Evolutionary conservation across 148 eudicot genomes (phyloP).

Genomic region (Rhododendron mucronatum): DNA sequence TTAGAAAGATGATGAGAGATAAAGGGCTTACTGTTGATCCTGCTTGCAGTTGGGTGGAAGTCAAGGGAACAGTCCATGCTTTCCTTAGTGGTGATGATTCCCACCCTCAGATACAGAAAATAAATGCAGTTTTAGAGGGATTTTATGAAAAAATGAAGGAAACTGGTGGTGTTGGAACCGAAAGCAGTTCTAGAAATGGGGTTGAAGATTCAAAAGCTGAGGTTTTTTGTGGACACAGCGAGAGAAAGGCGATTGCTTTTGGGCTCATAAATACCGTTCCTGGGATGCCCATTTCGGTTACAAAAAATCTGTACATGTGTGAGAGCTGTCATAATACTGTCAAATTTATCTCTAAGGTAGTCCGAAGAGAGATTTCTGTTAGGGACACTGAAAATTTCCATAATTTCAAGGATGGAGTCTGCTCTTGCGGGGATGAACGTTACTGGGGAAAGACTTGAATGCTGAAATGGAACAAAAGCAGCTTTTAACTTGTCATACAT

Average conservation of each 20-base stretch:
- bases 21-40: slow-evolving; percentile 73
- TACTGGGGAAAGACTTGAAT: slow-evolving; percentile 31
- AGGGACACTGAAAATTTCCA: slow-evolving; percentile 84
- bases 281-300: slow-evolving; percentile 79
- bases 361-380: slow-evolving; percentile 74
- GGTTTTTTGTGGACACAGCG: slow-evolving; percentile 91
- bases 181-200: slow-evolving; percentile 26
- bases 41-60: slow-evolving; percentile 95
- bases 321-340: slow-evolving; percentile 63
- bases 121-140: slow-evolving; percentile 53
- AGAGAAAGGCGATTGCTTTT: slow-evolving; percentile 72
- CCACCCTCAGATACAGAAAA: slow-evolving; percentile 75
- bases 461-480: not conserved
- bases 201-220: slow-evolving; percentile 65
- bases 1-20: slow-evolving; percentile 67
- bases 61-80: slow-evolving; percentile 85
- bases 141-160: slow-evolving; percentile 66
- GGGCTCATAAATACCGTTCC: slow-evolving; percentile 77
- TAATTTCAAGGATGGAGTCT: slow-evolving; percentile 77
- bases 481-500: not conserved
- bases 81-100: slow-evolving; percentile 77
- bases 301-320: slow-evolving; percentile 88
- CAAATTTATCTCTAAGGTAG: slow-evolving; percentile 73
- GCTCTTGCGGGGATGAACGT: slow-evolving; percentile 80
- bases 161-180: slow-evolving; percentile 25